phyloP scores from a whole-genome alignment of 164 flowering plant genomes.

The Sextonia rubra region DNA sequence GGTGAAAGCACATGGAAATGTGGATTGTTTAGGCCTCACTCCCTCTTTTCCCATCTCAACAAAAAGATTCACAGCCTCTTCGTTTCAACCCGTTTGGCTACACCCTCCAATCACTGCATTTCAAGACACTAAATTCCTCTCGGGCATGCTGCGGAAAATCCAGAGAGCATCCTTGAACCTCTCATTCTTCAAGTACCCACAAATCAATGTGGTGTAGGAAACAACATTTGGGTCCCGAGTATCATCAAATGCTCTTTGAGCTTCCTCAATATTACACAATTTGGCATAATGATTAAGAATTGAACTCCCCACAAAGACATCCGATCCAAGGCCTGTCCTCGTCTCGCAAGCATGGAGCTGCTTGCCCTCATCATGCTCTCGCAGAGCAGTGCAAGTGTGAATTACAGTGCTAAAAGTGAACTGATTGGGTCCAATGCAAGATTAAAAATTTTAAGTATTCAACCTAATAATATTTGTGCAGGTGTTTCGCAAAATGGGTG shows the following conservation, averaged over 20 bases:
- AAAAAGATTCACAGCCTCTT: constrained; percentile 71
- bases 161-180: constrained; percentile 47
- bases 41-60: constrained; percentile 64
- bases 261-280: constrained; percentile 43
- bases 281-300: constrained; percentile 57
- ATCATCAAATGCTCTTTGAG: constrained; percentile 52
- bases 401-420: too few species aligned
- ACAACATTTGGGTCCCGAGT: constrained; percentile 61
- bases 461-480: too few species aligned
- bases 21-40: constrained; percentile 37
- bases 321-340: too few species aligned
- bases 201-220: constrained; percentile 65
- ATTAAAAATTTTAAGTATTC: too few species aligned
- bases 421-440: too few species aligned
- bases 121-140: too few species aligned
- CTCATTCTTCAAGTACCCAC: constrained; percentile 44
- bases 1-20: constrained; percentile 60
- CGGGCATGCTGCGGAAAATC: constrained; percentile 55
- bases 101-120: constrained; percentile 79
- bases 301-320: too few species aligned
- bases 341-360: too few species aligned
- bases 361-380: too few species aligned
- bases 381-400: too few species aligned
- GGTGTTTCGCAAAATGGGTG: too few species aligned
- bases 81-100: constrained; percentile 66